A percentile compares a stretch with the other conserved stretches of the same genome.
phyloP scores from a whole-genome alignment of 2,329 filamentous ascomycete species.

The Zarea fungicola region DNA sequence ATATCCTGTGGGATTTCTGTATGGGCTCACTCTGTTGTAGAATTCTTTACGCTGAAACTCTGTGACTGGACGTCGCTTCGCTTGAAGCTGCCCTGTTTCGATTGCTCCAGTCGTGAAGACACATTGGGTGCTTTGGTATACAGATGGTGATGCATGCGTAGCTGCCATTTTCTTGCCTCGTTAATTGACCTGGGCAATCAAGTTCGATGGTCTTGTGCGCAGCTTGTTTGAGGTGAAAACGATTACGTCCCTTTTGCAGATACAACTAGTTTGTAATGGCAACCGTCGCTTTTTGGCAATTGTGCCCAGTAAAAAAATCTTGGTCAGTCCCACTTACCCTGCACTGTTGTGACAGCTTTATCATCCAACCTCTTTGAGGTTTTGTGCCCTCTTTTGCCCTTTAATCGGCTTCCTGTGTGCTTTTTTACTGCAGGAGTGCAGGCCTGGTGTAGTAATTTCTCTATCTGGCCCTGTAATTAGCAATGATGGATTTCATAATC shows the following conservation, averaged over 20 bases:
- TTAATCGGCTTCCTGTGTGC: too few relatives aligned
- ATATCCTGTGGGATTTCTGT: neutral
- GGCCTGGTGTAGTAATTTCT: neutral
- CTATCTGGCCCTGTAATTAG: neutral
- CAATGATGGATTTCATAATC: slow-evolving; percentile 70
- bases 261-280: too few relatives aligned
- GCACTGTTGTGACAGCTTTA: neutral
- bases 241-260: too few relatives aligned
- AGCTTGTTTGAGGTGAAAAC: too few relatives aligned
- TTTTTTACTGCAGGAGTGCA: neutral
- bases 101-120: slow-evolving; percentile 51
- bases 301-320: neutral
- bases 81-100: neutral
- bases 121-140: slow-evolving; percentile 61
- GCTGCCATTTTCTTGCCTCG: slow-evolving; percentile 36
- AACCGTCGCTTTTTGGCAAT: neutral
- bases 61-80: neutral
- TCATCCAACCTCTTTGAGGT: neutral
- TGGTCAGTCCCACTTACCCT: slow-evolving; percentile 10
- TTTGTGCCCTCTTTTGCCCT: neutral
- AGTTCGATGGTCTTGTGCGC: neutral
- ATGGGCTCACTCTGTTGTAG: slow-evolving; percentile 42
- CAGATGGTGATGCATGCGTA: slow-evolving; percentile 36
- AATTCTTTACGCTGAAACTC: slow-evolving; percentile 36
- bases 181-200: neutral